Evolutionary conservation across 2,329 filamentous ascomycete genomes (phyloP), one percentile per base, ranked within the genome.

Genomic region (Penicillium sp.): DNA sequence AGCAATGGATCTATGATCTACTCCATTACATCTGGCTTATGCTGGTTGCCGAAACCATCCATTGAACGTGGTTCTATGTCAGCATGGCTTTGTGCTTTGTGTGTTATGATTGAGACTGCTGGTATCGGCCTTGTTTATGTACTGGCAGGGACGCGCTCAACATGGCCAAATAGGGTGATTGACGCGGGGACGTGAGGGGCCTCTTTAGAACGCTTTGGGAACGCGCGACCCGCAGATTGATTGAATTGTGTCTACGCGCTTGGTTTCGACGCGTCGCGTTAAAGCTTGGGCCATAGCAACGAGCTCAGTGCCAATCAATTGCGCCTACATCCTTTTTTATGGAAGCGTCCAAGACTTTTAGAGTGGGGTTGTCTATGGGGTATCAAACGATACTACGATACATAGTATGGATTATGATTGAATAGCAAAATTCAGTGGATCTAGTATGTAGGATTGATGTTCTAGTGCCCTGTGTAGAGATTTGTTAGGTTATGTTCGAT

Each of bases 241-340:
- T 30, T 28, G 22, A 8, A 13, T 30, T 19, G 25, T 18, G 6
- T 27, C n/a, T 34, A 55, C 59, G 59, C 56, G 58, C 49, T 46
- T 37, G n/a, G 34, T 13, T 45, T 45, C 7, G 44, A 53, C 57
- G 58, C 57, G 54, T 40, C 47, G 47, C 47, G 46, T 33, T 37
- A 16, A 49, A 57, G 53, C 58, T 52, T 51, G 48, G 57, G 37
- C 59, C 57, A 52, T 46, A 27, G 37, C 57, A 52, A 49, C 43
- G 28, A 35, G 13, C 13, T 19, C 33, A n/a, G n/a, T 27, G 28
- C 55, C 57, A 57, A 58, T 54, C 47, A 52, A 41, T 51, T 42
- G 19, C 40, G 41, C 35, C 41, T 41, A 31, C 29, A 14, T n/a
- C 7, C 3, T 1, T 16, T 11, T 11, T 11, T 11, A 18, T 18